These are phyloP conservation scores for Cicer pinnatifidum DNA, from an alignment of 306 rosid genomes.

Conservation along the genomic window DNA sequence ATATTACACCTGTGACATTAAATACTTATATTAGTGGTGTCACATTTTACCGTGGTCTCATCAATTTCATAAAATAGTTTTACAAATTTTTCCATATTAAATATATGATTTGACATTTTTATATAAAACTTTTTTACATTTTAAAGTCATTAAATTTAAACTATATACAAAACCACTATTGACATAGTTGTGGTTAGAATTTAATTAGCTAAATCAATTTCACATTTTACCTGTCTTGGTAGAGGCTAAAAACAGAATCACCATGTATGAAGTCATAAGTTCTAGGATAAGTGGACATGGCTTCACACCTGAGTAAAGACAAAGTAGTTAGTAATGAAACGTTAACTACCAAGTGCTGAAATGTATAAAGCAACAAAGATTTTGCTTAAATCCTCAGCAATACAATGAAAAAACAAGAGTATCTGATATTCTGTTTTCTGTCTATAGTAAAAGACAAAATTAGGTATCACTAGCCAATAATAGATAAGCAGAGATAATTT, in stretches of 20 bases:
- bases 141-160: too few relatives aligned
- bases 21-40: too few relatives aligned
- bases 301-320: conserved; percentile 76
- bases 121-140: too few relatives aligned
- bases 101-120: too few relatives aligned
- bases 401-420: conserved; percentile 28
- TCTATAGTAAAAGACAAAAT: conserved; percentile 15
- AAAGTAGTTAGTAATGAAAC: conserved; percentile 32
- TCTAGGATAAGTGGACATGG: conserved; percentile 92
- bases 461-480: not conserved
- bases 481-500: conserved; percentile 4
- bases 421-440: conserved; percentile 27
- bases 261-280: conserved; percentile 95
- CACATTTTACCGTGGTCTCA: too few relatives aligned
- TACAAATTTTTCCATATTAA: too few relatives aligned
- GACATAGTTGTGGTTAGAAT: not conserved
- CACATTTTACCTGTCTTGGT: conserved; percentile 64
- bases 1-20: conserved; percentile 54
- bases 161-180: not conserved
- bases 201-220: not conserved
- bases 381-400: not conserved
- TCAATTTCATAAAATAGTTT: too few relatives aligned
- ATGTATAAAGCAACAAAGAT: not conserved
- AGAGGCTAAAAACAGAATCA: conserved; percentile 74
- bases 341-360: conserved; percentile 40